A percentile compares a stretch with the other conserved stretches of the same genome.
These are phyloP conservation scores for Isatis tinctoria DNA, from an alignment of 345 rosid species.

Conservation along the genomic window DNA sequence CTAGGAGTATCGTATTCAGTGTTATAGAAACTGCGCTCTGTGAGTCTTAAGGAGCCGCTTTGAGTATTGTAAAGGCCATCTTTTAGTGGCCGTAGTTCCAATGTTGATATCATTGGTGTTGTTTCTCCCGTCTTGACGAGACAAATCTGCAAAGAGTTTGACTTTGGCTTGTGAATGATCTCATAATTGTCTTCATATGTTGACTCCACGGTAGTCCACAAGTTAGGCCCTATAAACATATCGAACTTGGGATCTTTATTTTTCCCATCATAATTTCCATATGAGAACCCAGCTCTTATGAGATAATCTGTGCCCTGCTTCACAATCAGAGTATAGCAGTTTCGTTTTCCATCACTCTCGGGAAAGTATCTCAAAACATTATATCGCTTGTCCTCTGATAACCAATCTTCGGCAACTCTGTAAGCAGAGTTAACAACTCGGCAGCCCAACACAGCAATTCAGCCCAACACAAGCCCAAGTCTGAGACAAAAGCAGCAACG, in stretches of 20 bases:
- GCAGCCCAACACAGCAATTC: too few species aligned
- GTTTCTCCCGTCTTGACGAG: background rate
- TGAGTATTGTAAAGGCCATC: background rate
- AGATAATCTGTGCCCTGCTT: background rate
- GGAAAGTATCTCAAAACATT: constrained; percentile 1
- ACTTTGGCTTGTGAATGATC: background rate
- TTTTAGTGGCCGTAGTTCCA: background rate
- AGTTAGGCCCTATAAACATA: background rate
- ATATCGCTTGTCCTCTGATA: background rate
- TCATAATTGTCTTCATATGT: background rate
- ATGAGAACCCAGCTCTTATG: background rate
- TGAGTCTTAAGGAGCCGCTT: background rate
- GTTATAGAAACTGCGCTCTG: background rate
- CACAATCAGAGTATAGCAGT: background rate
- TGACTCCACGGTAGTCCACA: background rate
- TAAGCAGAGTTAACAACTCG: too few species aligned
- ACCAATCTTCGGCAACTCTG: background rate
- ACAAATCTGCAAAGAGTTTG: background rate
- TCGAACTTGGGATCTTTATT: background rate
- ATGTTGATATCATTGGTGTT: background rate
- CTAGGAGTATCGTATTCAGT: background rate
- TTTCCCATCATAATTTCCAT: background rate
- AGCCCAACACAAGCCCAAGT: too few species aligned
- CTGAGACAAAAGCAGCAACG: too few species aligned
- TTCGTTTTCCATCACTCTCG: background rate